Conservation (phyloP, 1,284 basidiomycete species). For the Cerioporus squamosus region DNA sequence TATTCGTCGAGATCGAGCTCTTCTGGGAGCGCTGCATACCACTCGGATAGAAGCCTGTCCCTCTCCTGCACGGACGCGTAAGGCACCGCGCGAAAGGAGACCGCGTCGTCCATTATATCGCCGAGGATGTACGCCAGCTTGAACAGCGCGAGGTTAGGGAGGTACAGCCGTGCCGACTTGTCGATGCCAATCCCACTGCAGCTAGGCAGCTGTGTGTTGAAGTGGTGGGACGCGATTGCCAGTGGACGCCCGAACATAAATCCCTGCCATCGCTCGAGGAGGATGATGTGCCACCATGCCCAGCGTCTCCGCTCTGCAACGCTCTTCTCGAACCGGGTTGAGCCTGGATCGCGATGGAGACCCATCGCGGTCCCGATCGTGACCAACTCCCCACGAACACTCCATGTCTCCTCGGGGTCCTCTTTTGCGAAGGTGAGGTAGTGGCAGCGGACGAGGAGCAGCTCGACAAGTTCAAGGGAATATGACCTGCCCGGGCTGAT, state of each 20-base stretch:
- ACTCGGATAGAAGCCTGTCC: conserved; percentile 67
- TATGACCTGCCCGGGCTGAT: conserved; percentile 47
- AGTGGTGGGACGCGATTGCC: conserved; percentile 75
- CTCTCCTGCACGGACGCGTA: conserved; percentile 75
- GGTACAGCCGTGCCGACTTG: conserved; percentile 63
- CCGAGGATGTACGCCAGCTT: conserved; percentile 76
- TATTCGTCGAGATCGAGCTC: conserved; percentile 79
- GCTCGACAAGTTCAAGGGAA: conserved; percentile 75
- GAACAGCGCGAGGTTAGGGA: conserved; percentile 76
- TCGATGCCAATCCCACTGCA: conserved; percentile 62
- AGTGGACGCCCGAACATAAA: conserved; percentile 84
- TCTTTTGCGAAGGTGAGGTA: conserved; percentile 74
- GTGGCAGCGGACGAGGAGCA: conserved; percentile 68
- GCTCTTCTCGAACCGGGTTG: conserved; percentile 68
- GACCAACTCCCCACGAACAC: conserved; percentile 69
- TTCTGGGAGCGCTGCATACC: conserved; percentile 72
- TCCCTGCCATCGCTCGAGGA: conserved; percentile 82
- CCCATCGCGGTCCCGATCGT: conserved; percentile 80
- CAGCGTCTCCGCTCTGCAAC: conserved; percentile 76
- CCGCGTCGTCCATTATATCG: conserved; percentile 81
- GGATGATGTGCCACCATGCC: conserved; percentile 86
- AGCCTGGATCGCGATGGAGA: conserved; percentile 78
- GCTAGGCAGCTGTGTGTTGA: conserved; percentile 75
- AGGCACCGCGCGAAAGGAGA: conserved; percentile 72
- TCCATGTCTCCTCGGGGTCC: conserved; percentile 81